Conservation (phyloP, 495 filamentous ascomycete genomes). For the Lophiostoma macrostomum region DNA sequence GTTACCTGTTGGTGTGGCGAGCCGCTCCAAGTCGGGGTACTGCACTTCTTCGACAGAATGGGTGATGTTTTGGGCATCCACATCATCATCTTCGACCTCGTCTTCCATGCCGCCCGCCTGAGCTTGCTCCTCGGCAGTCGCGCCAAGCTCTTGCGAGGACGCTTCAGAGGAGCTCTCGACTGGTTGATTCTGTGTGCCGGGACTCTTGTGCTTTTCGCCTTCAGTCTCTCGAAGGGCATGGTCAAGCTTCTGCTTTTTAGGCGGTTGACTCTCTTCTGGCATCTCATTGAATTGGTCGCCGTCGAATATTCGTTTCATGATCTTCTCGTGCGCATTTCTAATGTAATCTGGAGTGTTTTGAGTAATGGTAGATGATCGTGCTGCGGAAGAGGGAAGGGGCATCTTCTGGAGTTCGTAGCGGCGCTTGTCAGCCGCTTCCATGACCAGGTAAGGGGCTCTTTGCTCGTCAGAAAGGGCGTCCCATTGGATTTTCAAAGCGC, state of each 20-base stretch:
- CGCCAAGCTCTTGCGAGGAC: no score
- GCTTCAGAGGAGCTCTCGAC: no score
- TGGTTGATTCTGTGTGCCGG: no score
- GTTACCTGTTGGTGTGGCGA: no score
- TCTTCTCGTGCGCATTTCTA: slow-evolving; percentile 4
- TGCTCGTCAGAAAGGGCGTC: slow-evolving; percentile 16
- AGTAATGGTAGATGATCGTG: slow-evolving; percentile 2
- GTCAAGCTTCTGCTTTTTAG: no score
- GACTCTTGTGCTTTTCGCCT: no score
- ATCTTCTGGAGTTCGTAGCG: slow-evolving; percentile 9
- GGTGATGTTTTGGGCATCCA: neutral
- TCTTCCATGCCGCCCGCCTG: neutral
- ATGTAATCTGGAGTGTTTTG: slow-evolving; percentile 10
- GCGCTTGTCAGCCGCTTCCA: slow-evolving; percentile 21
- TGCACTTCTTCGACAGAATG: neutral
- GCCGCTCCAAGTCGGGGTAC: no score
- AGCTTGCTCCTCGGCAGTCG: no score
- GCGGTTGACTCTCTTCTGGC: no score
- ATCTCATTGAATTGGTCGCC: no score
- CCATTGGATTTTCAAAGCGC: slow-evolving; percentile 1
- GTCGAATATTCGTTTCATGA: slow-evolving; percentile 15
- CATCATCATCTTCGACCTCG: neutral
- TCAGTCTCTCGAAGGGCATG: no score
- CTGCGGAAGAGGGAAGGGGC: neutral
- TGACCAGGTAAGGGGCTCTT: slow-evolving; percentile 6